Evolutionary conservation across 805 yeast genomes (phyloP).

Genomic region (Candida sithepensis): DNA sequence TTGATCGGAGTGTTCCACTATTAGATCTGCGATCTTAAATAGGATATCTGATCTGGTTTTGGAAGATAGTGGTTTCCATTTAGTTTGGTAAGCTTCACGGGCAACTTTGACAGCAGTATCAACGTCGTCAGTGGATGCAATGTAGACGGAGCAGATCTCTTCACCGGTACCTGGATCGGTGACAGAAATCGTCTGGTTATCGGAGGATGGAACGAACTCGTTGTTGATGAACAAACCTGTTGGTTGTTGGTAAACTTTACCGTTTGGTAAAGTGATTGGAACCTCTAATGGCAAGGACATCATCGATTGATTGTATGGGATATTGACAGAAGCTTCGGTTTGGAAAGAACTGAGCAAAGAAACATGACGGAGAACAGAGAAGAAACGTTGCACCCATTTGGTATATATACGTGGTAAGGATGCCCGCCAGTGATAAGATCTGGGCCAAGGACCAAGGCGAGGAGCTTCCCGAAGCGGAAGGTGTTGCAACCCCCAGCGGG

Average conservation of each 20-base stretch:
- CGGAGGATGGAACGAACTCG: constrained; percentile 55
- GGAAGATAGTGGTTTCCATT: constrained; percentile 48
- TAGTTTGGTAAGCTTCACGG: constrained; percentile 41
- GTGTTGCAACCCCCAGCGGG: neutral
- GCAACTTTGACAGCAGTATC: constrained; percentile 54
- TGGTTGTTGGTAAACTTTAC: constrained; percentile 58
- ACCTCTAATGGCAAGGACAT: constrained; percentile 12
- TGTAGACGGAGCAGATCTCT: constrained; percentile 46
- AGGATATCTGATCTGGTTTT: constrained; percentile 42
- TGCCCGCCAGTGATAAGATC: neutral
- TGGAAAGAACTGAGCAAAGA: too few relatives aligned
- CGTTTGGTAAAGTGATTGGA: constrained; percentile 43
- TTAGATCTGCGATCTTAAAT: constrained; percentile 46
- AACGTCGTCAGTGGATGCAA: constrained; percentile 49
- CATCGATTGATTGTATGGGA: neutral
- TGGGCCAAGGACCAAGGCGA: neutral
- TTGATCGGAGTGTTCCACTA: constrained; percentile 45
- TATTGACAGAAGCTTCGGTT: too few relatives aligned
- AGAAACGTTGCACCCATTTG: neutral
- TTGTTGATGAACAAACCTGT: constrained; percentile 87
- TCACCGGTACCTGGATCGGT: constrained; percentile 54
- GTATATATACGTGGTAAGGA: neutral
- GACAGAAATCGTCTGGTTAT: constrained; percentile 56
- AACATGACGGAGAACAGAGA: too few relatives aligned
- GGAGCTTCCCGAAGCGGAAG: neutral